These are phyloP conservation scores for Venturiaceae sp. DNA, from an alignment of 2,329 filamentous ascomycete species.

Conservation along the genomic window DNA sequence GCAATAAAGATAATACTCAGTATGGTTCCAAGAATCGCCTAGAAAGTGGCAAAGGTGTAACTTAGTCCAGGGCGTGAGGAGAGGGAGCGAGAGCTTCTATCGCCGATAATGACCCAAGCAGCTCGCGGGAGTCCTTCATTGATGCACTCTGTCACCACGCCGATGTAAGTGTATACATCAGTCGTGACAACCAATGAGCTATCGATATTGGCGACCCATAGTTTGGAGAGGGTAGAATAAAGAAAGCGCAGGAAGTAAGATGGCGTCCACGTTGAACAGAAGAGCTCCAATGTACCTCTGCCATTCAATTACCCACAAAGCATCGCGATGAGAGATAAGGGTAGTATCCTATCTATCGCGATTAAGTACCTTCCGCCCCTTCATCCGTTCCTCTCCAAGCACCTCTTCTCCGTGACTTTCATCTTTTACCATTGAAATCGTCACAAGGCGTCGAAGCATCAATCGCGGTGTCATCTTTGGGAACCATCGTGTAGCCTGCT, in stretches of 20 bases:
- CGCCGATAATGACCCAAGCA: conserved; percentile 59
- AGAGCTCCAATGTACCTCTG: conserved; percentile 37
- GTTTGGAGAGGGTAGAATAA: conserved; percentile 57
- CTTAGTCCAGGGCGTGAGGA: conserved; percentile 47
- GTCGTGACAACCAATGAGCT: conserved; percentile 52
- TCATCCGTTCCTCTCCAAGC: neutral
- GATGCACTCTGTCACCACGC: conserved; percentile 55
- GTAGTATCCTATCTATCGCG: neutral
- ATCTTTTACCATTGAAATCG: too few relatives aligned
- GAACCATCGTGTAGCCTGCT: neutral
- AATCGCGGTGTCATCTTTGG: neutral
- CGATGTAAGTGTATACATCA: conserved; percentile 61
- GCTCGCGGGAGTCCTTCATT: conserved; percentile 64
- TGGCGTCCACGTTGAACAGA: conserved; percentile 52
- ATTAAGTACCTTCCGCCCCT: neutral
- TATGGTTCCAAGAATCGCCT: conserved; percentile 46
- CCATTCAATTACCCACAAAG: neutral
- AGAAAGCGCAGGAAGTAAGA: conserved; percentile 56
- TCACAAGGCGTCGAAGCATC: neutral
- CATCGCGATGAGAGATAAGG: neutral
- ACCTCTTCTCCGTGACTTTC: neutral
- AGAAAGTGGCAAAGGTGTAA: conserved; percentile 47
- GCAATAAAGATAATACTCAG: conserved; percentile 51
- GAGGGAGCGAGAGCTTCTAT: conserved; percentile 44
- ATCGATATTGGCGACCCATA: conserved; percentile 63